Base-by-base conservation (phyloP, 768 basidiomycete genomes). In the Tricholoma sp. region DNA sequence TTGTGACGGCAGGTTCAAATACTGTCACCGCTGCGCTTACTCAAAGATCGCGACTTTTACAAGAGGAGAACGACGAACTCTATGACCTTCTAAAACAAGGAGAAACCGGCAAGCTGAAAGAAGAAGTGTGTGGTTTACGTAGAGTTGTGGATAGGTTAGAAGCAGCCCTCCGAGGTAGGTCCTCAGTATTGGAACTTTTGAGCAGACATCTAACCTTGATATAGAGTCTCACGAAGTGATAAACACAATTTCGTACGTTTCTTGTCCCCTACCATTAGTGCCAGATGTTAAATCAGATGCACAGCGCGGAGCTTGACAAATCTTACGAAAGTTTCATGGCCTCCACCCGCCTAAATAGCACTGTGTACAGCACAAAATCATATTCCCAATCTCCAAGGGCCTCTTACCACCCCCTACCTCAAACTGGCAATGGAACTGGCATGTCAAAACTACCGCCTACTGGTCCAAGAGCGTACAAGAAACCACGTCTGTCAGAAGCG, bases 31-130 rank as follows among this genome's bases (percentile, higher is more conserved):
- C 84, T n/a, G 91, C 91, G 0, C 78, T 94, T 57, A 87, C 83
- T 0, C 90, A 92, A 65, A 79, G 89, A 49, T 80, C 83, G 24
- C 82, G 83, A 50, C 70, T 85, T 16, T 74, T 94, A 9, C 91
- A 94, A 67, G 87, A 91, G 56, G 91, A 94, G 70, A 94, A 94
- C 58, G 90, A 94, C 62, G 91, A 94, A 61, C 69, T 94, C 16
- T 94, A 93, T 67, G 81, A 84, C 50, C 72, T 93, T 9, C 71
- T 94, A 55, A 87, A 83, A 68, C 76, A 76, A 22, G 82, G 86
- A 39, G 91, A 94, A 71, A 88, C 88, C 0, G 91, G 90, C 4
- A 85, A 81, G 67, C 67, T 94, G 60, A 91, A 91, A 67, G 91
- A 92, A 66, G 89, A 94, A 67, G 88, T 88, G 10, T 81, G 82